Evolutionary conservation across 2,329 filamentous ascomycete genomes (phyloP).

Genomic region (Epichloe brachyelytri): DNA sequence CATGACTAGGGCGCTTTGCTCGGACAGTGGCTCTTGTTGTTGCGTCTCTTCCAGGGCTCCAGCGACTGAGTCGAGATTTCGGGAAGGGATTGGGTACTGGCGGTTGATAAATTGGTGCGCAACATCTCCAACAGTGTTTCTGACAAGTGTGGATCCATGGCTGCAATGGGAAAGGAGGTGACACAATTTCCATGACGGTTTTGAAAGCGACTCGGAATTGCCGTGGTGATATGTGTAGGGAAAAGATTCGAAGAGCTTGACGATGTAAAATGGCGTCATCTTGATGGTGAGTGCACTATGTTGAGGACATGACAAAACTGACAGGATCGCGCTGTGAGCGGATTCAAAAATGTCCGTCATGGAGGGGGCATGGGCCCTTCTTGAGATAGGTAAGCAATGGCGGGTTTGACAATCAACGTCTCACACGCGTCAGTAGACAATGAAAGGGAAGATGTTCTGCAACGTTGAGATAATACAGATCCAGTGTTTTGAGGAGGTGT

Average conservation of each 20-base stretch:
- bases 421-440: constrained; percentile 57
- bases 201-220: constrained; percentile 86
- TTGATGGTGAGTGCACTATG: constrained; percentile 58
- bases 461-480: constrained; percentile 78
- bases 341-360: constrained; percentile 64
- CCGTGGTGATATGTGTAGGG: constrained; percentile 65
- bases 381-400: constrained; percentile 56
- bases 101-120: constrained; percentile 43
- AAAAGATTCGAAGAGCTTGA: constrained; percentile 68
- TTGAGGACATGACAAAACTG: constrained; percentile 67
- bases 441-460: constrained; percentile 70
- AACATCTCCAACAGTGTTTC: constrained; percentile 71
- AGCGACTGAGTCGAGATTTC: constrained; percentile 25
- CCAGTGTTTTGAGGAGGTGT: constrained; percentile 54
- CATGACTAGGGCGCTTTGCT: constrained; percentile 64
- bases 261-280: constrained; percentile 72
- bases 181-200: constrained; percentile 68
- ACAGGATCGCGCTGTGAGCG: constrained; percentile 69
- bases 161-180: constrained; percentile 63
- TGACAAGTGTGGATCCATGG: constrained; percentile 62
- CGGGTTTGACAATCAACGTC: constrained; percentile 58
- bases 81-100: constrained; percentile 29
- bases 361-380: constrained; percentile 28
- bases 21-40: constrained; percentile 40
- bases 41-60: constrained; percentile 11